Evolutionary conservation across 805 yeast genomes (phyloP).

Genomic region (Jamesozyma jinghongensis): DNA sequence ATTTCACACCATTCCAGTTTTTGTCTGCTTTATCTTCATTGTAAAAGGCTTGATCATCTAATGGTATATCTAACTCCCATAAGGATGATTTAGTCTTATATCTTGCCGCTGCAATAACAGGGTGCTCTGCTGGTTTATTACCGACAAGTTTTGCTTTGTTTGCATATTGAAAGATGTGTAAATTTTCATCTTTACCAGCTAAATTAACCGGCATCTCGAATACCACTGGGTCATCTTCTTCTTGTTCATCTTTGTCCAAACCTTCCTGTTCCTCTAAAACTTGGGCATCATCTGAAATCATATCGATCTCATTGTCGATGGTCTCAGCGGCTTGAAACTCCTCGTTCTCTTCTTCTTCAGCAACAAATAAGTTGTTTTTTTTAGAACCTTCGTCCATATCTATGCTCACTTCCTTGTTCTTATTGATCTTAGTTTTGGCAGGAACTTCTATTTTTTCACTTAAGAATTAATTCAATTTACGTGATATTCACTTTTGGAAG

Average conservation of each 20-base stretch:
- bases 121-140: slow-evolving; percentile 25
- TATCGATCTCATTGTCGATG: no score
- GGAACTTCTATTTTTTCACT: no score
- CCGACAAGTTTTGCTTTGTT: slow-evolving; percentile 24
- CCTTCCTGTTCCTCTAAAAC: no score
- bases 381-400: background rate
- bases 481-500: no score
- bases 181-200: slow-evolving; percentile 24
- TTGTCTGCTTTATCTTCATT: slow-evolving; percentile 50
- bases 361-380: slow-evolving; percentile 26
- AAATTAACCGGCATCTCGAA: slow-evolving; percentile 51
- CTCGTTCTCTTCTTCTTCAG: slow-evolving; percentile 31
- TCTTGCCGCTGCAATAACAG: slow-evolving; percentile 37
- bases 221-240: slow-evolving; percentile 52
- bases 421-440: background rate
- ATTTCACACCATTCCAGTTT: slow-evolving; percentile 52
- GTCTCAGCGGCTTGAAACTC: background rate
- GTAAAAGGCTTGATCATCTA: slow-evolving; percentile 58
- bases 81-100: slow-evolving; percentile 54
- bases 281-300: no score
- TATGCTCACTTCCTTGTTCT: background rate
- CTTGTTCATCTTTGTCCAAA: slow-evolving; percentile 10
- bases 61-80: slow-evolving; percentile 69
- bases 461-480: no score
- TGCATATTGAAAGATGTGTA: slow-evolving; percentile 51